Evolutionary conservation across 2,329 filamentous ascomycete genomes (phyloP), one percentile per base, ranked within the genome.

Genomic region (Dothistroma septosporum): DNA sequence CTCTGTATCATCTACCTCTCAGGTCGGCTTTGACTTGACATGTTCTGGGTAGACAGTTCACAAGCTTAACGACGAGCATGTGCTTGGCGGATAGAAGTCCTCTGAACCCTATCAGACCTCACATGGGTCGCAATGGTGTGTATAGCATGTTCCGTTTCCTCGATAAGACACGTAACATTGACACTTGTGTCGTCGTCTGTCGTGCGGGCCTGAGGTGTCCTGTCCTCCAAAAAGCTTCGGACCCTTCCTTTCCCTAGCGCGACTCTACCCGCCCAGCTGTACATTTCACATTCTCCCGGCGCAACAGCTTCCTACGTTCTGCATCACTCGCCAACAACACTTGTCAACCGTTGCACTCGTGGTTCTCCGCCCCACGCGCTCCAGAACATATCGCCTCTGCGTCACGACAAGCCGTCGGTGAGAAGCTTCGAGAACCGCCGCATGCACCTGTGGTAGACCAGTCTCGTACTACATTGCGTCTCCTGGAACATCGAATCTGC

Each of bases 351-450:
- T 19, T 57, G 21, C 32, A 48, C 44, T 49, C n/a, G 53, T 22
- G 22, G 24, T 19, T 24, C 16, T 21, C 14, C 32, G 32, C 31
- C n/a, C 12, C 37, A 10, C 53, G 35, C 37, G 46, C 35, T 44
- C 41, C 14, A 44, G 14, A 19, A 5, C 14, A 19, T 19, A 14
- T 24, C n/a, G 21, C 24, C 9, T 21, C 16, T 41, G 16, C 44
- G 7, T 21, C 52, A 37, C 58, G 31, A 44, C 53, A 32, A 47
- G 47, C 56, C 58, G 41, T 28, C 57, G 35, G 32, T 28, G 52
- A 57, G 57, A 57, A 61, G n/a, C 44, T 56, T 59, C 59, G 54
- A 61, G 48, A 56, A 56, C 41, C 57, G 58, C 62, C 61, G 62
- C 60, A 64, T 66, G 60, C 58, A 44, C 52, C 60, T 50, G 56